A percentile compares a stretch with the other conserved stretches of the same genome.
phyloP scores from a whole-genome alignment of 2,329 filamentous ascomycete species.

The Alternaria atra region DNA sequence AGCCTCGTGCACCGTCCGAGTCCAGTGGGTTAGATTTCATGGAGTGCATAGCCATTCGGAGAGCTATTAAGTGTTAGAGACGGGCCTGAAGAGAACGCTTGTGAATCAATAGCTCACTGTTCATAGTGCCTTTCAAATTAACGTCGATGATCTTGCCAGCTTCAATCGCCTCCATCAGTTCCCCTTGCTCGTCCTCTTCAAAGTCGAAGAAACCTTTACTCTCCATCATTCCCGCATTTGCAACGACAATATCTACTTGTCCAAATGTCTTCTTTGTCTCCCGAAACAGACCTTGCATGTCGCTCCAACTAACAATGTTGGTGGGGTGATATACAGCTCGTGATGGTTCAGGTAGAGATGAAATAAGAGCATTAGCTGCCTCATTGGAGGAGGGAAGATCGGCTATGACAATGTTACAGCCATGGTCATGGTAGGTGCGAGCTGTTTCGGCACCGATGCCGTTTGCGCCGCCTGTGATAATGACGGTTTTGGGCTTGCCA shows the following conservation, averaged over 20 bases:
- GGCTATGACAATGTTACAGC: slow-evolving; percentile 54
- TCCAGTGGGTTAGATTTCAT: slow-evolving; percentile 48
- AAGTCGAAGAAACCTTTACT: slow-evolving; percentile 44
- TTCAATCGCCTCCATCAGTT: slow-evolving; percentile 38
- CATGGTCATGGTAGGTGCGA: slow-evolving; percentile 46
- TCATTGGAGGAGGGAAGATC: slow-evolving; percentile 38
- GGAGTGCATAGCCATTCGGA: slow-evolving; percentile 37
- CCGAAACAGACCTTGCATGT: slow-evolving; percentile 50
- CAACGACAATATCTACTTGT: slow-evolving; percentile 52
- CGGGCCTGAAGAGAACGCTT: not conserved
- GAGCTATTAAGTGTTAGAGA: slow-evolving; percentile 23
- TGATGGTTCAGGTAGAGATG: slow-evolving; percentile 33
- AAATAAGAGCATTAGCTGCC: slow-evolving; percentile 42
- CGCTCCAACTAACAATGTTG: slow-evolving; percentile 50
- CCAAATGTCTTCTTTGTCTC: slow-evolving; percentile 45
- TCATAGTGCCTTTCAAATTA: slow-evolving; percentile 57
- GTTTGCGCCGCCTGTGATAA: slow-evolving; percentile 54
- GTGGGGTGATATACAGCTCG: slow-evolving; percentile 50
- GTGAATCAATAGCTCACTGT: slow-evolving; percentile 44
- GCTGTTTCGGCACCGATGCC: slow-evolving; percentile 56
- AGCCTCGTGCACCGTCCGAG: slow-evolving; percentile 40
- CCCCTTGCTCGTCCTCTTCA: slow-evolving; percentile 42
- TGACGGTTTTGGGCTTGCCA: slow-evolving; percentile 47
- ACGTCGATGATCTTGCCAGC: slow-evolving; percentile 48
- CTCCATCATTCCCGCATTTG: slow-evolving; percentile 57